Evolutionary conservation across 2,329 filamentous ascomycete genomes (phyloP), one percentile per base, ranked within the genome.

Genomic region (Cladophialophora yegresii): DNA sequence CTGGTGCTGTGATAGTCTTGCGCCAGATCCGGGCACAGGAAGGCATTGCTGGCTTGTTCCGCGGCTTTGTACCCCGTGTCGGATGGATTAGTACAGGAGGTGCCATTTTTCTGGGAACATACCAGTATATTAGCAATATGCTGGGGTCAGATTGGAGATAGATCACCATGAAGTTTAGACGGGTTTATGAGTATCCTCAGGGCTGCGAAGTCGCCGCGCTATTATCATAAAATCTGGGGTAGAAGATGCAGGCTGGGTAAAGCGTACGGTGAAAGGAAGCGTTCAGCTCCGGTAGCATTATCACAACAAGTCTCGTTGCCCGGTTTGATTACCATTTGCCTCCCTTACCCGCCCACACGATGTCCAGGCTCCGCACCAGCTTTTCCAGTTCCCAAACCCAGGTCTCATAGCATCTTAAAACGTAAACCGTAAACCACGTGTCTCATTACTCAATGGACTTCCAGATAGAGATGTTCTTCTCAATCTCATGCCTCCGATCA

Each of bases 61-160:
- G 78, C 45, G 81, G 81, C 1, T 78, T 89, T 70, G 92, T 89
- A 16, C 95, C 95, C 1, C 83, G 95, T 59, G 88, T 96, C 9
- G 89, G 91, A 67, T 98, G 95, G 93, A 99, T 99, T 75, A 95
- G 91, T 70, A 89, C 91, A 62, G 95, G 95, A 2, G 95, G 95
- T 1, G 92, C 93, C 10, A 92, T 99, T 36, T 99, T 99, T 79
- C 77, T 98, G 73, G 95, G 93, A 0, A 93, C 90, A 72, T 97
- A 97, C 77, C 92, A 96, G 77, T 95, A 64, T 62, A 69, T 69
- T 2, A 67, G 30, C 58, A 69, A 68, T 54, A 30, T 50, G 22
- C 22, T 50, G 36, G 36, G 16, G 6, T n/a, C 36, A 6, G 16
- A 43, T 16, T 16, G n/a, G 3, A 16, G 13, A 43, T 43, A 43